phyloP scores from a whole-genome alignment of 2,329 filamentous ascomycete species.

The Cercospora sp. region DNA sequence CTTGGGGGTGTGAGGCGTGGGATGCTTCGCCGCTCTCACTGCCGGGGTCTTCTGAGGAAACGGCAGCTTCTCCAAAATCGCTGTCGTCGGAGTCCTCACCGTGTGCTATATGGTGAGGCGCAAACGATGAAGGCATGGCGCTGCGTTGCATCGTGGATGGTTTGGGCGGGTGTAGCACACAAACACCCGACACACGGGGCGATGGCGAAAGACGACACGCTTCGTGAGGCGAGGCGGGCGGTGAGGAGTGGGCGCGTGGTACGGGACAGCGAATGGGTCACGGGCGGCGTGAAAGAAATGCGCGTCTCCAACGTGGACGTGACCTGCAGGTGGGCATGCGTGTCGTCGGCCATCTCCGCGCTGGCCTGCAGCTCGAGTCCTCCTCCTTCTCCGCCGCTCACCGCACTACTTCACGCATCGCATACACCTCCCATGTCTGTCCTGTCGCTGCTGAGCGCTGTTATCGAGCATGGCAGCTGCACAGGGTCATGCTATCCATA shows the following conservation, averaged over 20 bases:
- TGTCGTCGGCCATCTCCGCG: background rate
- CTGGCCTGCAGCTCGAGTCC: background rate
- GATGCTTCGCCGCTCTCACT: slow-evolving; percentile 23
- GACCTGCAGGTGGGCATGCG: background rate
- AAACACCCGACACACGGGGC: background rate
- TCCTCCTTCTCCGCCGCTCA: background rate
- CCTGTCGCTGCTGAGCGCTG: background rate
- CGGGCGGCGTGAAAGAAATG: background rate
- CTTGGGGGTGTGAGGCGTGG: background rate
- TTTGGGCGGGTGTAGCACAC: background rate
- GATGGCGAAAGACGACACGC: background rate
- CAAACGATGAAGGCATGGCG: slow-evolving; percentile 33
- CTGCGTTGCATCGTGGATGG: slow-evolving; percentile 28
- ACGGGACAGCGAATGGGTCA: background rate
- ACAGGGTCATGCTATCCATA: background rate
- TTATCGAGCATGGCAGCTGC: background rate
- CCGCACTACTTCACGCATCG: background rate
- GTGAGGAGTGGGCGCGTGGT: background rate
- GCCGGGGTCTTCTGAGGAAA: slow-evolving; percentile 24
- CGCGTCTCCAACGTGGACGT: background rate
- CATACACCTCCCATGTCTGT: background rate
- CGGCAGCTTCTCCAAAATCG: slow-evolving; percentile 24
- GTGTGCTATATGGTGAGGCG: slow-evolving; percentile 30
- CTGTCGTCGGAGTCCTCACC: slow-evolving; percentile 32
- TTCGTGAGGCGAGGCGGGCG: background rate